Evolutionary conservation across 441 rosid genomes (phyloP), one percentile per base, ranked within the genome.

Genomic region (Cnidoscolus chayamansa): DNA sequence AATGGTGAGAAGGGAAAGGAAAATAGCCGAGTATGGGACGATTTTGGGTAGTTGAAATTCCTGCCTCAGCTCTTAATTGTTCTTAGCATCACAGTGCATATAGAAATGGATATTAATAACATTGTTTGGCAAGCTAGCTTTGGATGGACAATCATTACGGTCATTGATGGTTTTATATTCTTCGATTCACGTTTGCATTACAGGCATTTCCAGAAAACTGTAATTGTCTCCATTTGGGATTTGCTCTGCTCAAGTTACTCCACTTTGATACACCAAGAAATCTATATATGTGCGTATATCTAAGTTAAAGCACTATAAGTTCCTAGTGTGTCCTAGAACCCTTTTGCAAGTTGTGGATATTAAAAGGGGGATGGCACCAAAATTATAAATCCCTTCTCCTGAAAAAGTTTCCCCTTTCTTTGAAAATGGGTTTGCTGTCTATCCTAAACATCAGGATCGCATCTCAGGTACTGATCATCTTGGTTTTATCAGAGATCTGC

Each of bases 401-500:
- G 45, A 48, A 10, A 40, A 0, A 9, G 1, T 60, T 61, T 49
- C 11, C 61, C 12, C 16, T 5, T 1, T 32, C 15, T 15, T 35
- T 32, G 19, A 5, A 61, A 49, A 80, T 75, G 81, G 71, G 35
- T 11, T 30, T 19, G 60, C 53, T 75, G 20, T 56, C 48, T 9
- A 45, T 19, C 49, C 71, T 61, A 61, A 43, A 35, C 11, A 9
- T 17, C 11, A 53, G 61, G 37, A 35, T 69, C 31, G 58, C 66
- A 5, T 62, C 6, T 13, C 25, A 17, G 55, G 31, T 72, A 35
- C n/a, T 68, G 65, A 49, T 61, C 2, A 31, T 79, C 31, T 37
- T 74, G 47, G 11, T 69, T 45, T 30, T 82, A 59, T 48, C 49
- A 8, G 66, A 65, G 11, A 62, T 16, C n/a, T 37, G 85, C 73